Conservation (phyloP, 345 rosid species). For the Sisymbrium altissimum region DNA sequence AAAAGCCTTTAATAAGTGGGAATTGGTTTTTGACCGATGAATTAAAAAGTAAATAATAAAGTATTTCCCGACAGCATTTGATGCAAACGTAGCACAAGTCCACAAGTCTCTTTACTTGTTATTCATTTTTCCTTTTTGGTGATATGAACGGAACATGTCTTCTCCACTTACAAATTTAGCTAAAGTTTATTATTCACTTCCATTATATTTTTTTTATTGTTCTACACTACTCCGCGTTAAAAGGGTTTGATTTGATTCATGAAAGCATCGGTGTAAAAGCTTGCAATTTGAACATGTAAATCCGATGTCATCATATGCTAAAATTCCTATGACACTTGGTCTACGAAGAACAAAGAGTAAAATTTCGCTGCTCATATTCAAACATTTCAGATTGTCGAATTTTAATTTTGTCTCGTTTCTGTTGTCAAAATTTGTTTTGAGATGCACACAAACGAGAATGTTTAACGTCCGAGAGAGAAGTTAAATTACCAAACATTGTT, state of each 20-base stretch:
- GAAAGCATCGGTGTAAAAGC: neutral
- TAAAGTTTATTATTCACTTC: constrained; percentile 9
- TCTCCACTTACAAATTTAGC: constrained; percentile 27
- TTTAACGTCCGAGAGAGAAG: neutral
- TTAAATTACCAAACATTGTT: neutral
- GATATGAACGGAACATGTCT: constrained; percentile 28
- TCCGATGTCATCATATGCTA: neutral
- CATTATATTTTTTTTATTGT: neutral
- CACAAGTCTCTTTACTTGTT: constrained; percentile 4
- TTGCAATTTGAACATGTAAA: neutral
- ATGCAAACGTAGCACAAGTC: constrained; percentile 29
- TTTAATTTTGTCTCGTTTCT: neutral
- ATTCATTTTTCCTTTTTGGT: constrained; percentile 10
- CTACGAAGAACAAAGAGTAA: neutral
- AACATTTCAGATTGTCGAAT: neutral
- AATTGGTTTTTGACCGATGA: constrained; percentile 18
- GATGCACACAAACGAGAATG: neutral
- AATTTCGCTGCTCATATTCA: neutral
- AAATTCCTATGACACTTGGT: neutral
- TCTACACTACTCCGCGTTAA: neutral
- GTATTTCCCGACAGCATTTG: constrained; percentile 32
- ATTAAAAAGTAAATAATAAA: neutral
- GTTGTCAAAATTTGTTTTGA: neutral
- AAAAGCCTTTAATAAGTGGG: constrained; percentile 30
- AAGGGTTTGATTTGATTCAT: constrained; percentile 2